Conservation (phyloP, 208 protist genomes). For the Trypanosomatidae sp. region DNA sequence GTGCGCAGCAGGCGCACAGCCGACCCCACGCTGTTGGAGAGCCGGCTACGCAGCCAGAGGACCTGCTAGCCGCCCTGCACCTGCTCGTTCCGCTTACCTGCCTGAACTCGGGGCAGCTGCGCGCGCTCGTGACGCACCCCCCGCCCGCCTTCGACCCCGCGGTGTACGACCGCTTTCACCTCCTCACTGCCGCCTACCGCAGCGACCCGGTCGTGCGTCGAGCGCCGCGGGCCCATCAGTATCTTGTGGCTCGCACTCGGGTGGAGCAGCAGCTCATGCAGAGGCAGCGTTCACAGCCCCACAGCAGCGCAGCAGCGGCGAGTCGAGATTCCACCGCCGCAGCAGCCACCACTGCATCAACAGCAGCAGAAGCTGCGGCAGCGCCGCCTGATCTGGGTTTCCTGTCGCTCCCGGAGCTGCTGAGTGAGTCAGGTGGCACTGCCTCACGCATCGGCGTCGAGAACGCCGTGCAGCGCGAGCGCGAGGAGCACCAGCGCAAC, state of each 20-base stretch:
- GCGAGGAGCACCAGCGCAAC: constrained; percentile 10
- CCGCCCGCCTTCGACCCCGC: constrained; percentile 18
- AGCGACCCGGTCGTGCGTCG: constrained; percentile 11
- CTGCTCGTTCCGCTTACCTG: constrained; percentile 38
- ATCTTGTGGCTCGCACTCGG: constrained; percentile 24
- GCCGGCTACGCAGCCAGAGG: constrained; percentile 3
- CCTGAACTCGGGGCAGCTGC: constrained; percentile 41
- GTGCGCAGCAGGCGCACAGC: constrained; percentile 37
- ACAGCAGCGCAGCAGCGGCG: no score
- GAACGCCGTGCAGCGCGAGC: constrained; percentile 12
- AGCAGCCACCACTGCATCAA: no score
- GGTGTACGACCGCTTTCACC: constrained; percentile 45
- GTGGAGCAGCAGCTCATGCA: constrained; percentile 31
- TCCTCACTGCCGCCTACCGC: constrained; percentile 30
- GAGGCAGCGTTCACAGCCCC: no score
- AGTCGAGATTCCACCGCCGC: no score
- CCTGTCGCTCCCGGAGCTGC: no score
- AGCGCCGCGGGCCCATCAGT: constrained; percentile 21
- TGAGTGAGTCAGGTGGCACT: no score
- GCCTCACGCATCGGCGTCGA: constrained; percentile 10
- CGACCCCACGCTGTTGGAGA: no score
- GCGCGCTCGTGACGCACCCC: constrained; percentile 22
- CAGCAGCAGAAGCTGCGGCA: constrained; percentile 3
- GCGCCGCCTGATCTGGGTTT: no score
- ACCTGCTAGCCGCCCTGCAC: constrained; percentile 16